Evolutionary conservation across 352 stramenopile species (phyloP).

Genomic region (Elongisporangium prolatum): DNA sequence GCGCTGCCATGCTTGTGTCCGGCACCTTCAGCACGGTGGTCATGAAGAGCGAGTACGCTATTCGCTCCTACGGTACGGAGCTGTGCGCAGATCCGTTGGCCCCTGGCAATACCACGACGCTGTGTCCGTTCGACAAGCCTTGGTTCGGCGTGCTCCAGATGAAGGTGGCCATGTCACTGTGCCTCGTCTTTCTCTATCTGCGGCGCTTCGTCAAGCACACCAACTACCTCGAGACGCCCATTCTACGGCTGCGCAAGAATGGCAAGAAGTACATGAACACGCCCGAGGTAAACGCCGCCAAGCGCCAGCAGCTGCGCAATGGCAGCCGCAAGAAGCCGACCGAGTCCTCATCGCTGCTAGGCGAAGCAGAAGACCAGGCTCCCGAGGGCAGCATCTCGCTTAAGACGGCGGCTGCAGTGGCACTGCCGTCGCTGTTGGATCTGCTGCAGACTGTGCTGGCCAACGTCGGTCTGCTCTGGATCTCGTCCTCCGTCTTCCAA

Average conservation of each 20-base stretch:
- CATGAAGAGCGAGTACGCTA: slow-evolving; percentile 81
- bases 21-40: slow-evolving; percentile 84
- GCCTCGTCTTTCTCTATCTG: slow-evolving; percentile 69
- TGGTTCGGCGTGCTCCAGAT: slow-evolving; percentile 86
- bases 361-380: slow-evolving; percentile 3
- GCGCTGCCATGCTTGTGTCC: slow-evolving; percentile 64
- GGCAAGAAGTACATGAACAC: slow-evolving; percentile 57
- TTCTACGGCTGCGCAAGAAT: slow-evolving; percentile 58
- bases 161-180: slow-evolving; percentile 80
- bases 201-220: slow-evolving; percentile 51
- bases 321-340: slow-evolving; percentile 10
- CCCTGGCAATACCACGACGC: slow-evolving; percentile 29
- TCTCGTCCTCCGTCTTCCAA: slow-evolving; percentile 88
- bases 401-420: slow-evolving; percentile 51
- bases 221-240: slow-evolving; percentile 62
- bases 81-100: slow-evolving; percentile 39
- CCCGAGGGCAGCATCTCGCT: slow-evolving; percentile 29
- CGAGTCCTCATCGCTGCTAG: slow-evolving; percentile 31
- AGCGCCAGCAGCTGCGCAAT: slow-evolving; percentile 20
- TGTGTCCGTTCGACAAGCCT: slow-evolving; percentile 81
- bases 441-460: slow-evolving; percentile 82
- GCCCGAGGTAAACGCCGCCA: slow-evolving; percentile 30
- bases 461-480: slow-evolving; percentile 85
- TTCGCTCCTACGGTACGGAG: slow-evolving; percentile 46
- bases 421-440: slow-evolving; percentile 73